Evolutionary conservation across 2,329 filamentous ascomycete species (phyloP).

Genomic region (Zymoseptoria crescenta): DNA sequence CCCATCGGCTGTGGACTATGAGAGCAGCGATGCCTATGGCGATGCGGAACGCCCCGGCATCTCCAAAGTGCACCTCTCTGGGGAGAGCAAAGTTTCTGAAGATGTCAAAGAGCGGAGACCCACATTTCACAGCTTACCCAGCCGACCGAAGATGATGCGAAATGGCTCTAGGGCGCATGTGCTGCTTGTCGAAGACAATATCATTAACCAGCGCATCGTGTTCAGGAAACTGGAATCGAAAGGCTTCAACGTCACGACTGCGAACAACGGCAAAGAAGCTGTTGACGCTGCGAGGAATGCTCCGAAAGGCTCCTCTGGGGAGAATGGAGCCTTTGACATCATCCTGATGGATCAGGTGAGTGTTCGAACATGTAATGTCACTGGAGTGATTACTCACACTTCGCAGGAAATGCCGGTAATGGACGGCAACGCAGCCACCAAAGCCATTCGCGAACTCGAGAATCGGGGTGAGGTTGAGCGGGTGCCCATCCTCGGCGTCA

Average conservation of each 20-base stretch:
- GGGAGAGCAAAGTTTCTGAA: slow-evolving; percentile 6
- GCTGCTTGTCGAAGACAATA: slow-evolving; percentile 24
- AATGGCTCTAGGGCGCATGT: slow-evolving; percentile 12
- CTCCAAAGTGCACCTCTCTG: not conserved
- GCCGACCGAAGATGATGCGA: not conserved
- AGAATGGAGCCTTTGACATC: slow-evolving; percentile 20
- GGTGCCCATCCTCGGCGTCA: slow-evolving; percentile 28
- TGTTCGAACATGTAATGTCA: slow-evolving; percentile 1
- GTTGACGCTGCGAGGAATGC: slow-evolving; percentile 20
- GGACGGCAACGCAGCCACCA: slow-evolving; percentile 25
- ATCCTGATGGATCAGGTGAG: slow-evolving; percentile 27
- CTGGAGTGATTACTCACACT: not conserved
- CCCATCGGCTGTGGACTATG: not conserved
- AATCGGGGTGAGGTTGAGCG: slow-evolving; percentile 13
- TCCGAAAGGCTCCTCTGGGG: slow-evolving; percentile 10
- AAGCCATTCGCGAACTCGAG: slow-evolving; percentile 23
- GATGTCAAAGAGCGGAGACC: slow-evolving; percentile 4
- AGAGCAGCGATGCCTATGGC: not conserved
- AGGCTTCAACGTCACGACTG: slow-evolving; percentile 25
- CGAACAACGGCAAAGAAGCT: slow-evolving; percentile 29
- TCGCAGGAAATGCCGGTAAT: slow-evolving; percentile 25
- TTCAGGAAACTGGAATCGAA: slow-evolving; percentile 22
- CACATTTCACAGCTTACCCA: not conserved
- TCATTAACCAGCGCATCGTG: slow-evolving; percentile 29
- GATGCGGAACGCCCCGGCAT: not conserved